Evolutionary conservation across 257 asterid species (phyloP).

Genomic region (Schizonepeta tenuifolia): DNA sequence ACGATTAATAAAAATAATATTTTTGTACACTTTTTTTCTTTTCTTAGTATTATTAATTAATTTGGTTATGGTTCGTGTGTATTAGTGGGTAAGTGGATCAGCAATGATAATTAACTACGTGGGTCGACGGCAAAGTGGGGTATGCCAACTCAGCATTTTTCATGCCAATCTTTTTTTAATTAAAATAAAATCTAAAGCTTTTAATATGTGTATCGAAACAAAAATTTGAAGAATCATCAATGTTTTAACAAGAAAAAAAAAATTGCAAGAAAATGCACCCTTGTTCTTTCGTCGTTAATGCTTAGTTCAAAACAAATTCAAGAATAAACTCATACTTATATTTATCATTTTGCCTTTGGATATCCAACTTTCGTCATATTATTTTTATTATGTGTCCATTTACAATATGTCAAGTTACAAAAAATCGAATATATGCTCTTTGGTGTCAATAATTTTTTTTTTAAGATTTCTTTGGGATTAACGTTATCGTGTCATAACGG

Average conservation of each 20-base stretch:
- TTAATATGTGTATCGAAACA: neutral
- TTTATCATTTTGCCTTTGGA: neutral
- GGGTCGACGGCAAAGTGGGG: constrained; percentile 42
- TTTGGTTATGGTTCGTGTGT: constrained; percentile 32
- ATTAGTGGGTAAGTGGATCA: constrained; percentile 43
- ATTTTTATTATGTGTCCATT: neutral
- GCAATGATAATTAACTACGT: constrained; percentile 41
- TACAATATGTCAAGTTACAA: neutral
- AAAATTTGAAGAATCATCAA: neutral
- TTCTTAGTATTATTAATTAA: neutral
- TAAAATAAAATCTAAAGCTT: neutral
- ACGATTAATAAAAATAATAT: neutral
- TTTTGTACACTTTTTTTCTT: neutral
- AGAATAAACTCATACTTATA: neutral
- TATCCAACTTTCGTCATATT: neutral
- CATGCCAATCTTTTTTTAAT: neutral
- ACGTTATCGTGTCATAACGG: neutral
- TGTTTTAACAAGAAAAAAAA: neutral
- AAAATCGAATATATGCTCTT: neutral
- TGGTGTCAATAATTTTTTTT: no score
- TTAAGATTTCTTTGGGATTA: neutral
- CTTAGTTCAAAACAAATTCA: neutral
- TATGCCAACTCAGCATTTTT: constrained; percentile 35
- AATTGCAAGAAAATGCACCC: neutral
- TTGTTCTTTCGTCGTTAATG: neutral